Base-by-base conservation (phyloP, 2,329 filamentous ascomycete species). In the Ophiostoma triangulosporum region DNA sequence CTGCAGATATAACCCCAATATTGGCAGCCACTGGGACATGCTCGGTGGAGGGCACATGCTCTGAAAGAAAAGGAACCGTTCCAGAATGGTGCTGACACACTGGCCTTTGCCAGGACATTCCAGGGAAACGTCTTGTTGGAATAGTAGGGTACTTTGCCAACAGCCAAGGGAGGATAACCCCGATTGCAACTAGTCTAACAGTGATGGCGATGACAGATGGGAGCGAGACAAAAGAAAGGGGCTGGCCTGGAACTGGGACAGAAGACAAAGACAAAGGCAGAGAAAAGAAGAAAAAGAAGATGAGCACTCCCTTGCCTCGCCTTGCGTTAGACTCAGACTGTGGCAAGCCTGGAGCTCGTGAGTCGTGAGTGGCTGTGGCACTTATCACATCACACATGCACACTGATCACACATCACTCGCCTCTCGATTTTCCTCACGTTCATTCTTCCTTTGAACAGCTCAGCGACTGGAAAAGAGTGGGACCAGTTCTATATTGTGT, bases 281-380 rank as follows among this genome's bases (percentile, higher is more conserved):
- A 36, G 1, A 43, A 43, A 36, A 3, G 6, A 40, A 40, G 15
- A 43, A 24, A 22, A 22, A 43, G 38, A 14, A 43, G 24, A 33
- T 20, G 11, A 20, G 20, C 20, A 20, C 38, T 43, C 38, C 38
- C 20, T 43, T 43, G 20, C 38, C 38, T 26, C n/a, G n/a, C n/a
- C n/a, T n/a, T n/a, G n/a, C n/a, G n/a, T n/a, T n/a, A 43, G 38
- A 14, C 20, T 14, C 38, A 43, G 38, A 43, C 36, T 40, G 36
- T 40, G 38, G 38, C 38, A 43, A 20, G 17, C 38, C 38, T 20
- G 38, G 15, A 22, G 43, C 26, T 26, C 43, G 15, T 54, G 51
- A 54, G 53, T 26, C 43, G 15, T 54, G 51, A 54, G 53, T 57
- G 56, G 56, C 51, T 54, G 53, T 56, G 51, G 56, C 32, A 45